Conservation (phyloP, 2,329 filamentous ascomycete species). For the Helotiales sp. region DNA sequence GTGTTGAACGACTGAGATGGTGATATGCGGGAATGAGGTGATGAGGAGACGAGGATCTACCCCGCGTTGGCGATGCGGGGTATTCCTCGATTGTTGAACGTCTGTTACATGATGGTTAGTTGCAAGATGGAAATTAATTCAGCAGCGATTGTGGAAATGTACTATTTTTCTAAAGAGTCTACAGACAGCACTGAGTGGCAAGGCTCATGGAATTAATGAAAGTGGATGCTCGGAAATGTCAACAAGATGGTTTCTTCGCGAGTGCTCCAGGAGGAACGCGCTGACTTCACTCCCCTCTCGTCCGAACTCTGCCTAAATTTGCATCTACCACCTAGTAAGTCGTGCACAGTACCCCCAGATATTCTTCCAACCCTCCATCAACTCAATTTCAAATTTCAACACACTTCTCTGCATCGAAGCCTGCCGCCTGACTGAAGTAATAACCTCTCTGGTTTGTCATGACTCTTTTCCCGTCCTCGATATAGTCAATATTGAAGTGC, state of each 20-base stretch:
- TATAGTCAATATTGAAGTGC: conserved; percentile 49
- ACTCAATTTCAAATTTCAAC: conserved; percentile 8
- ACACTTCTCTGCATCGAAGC: conserved; percentile 16
- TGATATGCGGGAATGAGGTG: neutral
- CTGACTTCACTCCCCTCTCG: too few species aligned
- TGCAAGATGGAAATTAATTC: neutral
- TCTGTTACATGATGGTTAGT: neutral
- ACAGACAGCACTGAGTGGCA: neutral
- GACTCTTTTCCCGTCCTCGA: conserved; percentile 42
- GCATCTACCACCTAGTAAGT: too few species aligned
- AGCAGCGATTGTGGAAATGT: neutral
- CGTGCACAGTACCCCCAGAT: too few species aligned
- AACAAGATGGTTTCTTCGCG: too few species aligned
- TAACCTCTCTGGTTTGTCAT: conserved; percentile 52
- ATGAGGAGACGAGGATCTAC: neutral
- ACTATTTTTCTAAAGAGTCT: too few species aligned
- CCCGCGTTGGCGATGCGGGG: conserved; percentile 5
- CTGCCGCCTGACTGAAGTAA: conserved; percentile 10
- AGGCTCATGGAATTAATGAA: neutral
- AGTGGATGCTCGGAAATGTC: too few species aligned
- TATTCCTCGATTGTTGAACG: neutral
- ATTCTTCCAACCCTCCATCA: too few species aligned
- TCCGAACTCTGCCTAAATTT: too few species aligned
- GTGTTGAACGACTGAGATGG: neutral
- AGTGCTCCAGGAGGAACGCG: too few species aligned